Base-by-base conservation (phyloP, 495 filamentous ascomycete genomes). In the Sporormia fimetaria region DNA sequence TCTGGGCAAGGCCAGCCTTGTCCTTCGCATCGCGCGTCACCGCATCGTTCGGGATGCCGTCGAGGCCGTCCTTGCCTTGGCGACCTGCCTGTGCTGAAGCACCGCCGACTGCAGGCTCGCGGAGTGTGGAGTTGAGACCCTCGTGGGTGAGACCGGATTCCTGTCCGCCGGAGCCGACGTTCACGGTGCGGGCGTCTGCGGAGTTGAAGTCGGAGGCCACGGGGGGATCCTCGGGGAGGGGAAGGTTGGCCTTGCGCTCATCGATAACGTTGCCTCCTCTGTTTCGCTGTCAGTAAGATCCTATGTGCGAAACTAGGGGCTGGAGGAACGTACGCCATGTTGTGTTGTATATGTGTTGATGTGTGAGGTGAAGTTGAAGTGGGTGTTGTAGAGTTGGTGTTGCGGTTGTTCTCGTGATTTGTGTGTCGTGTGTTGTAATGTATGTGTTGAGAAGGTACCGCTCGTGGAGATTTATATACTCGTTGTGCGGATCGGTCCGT, bases 191-290 rank as follows among this genome's bases (percentile, higher is more conserved):
- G 29, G 67, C 66, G 42, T 87, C 82, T 37, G 68, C 64, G 5
- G 79, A 80, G 55, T 84, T 76, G 74, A 74, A 87, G 62, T 83
- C 83, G n/a, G 80, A 80, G 14, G 74, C 60, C 10, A 64, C 61
- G 0, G 83, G 83, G 3, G 83, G 82, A 25, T 87, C 63, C 1
- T 88, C 80, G 9, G 84, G 84, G 31, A 88, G 70, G 21, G 81
- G 82, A 15, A 92, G 74, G 62, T 84, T 83, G 52, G 76, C 58
- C 60, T 75, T 66, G 55, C 62, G 65, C 54, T 80, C 59, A 14
- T 76, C 76, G 49, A 86, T 78, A 60, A 78, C 63, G 30, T 74
- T n/a, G n/a, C n/a, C n/a, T n/a, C n/a, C n/a, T n/a, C n/a, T n/a
- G n/a, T n/a, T n/a, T n/a, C n/a, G n/a, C n/a, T n/a, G n/a, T n/a